Evolutionary conservation across 2,329 filamentous ascomycete species (phyloP), one percentile per base, ranked within the genome.

Genomic region (Pseudopyrenochaeta lycopersici): DNA sequence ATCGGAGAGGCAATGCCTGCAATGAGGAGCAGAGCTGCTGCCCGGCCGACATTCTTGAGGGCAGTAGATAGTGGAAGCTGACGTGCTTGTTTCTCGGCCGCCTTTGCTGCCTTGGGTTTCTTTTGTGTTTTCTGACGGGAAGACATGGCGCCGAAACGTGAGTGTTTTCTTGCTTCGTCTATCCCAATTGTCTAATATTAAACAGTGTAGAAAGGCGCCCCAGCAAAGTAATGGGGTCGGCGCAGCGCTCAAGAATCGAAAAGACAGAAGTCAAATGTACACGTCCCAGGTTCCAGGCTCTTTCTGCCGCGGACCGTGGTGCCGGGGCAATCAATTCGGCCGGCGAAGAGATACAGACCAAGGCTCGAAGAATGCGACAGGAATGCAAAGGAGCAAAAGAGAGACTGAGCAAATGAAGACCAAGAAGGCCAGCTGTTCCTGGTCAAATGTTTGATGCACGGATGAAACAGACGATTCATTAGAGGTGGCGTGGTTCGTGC

Each of bases 1-100:
- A 89, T 84, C 58, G 88, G 86, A 41, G 89, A 88, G 55, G 84
- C 87, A 36, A 88, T 71, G 39, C 88, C 90, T 9, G 85, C 82
- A 40, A 90, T 78, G 21, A 80, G 63, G 57, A 88, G 77, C 14
- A 88, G 69, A 15, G 68, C 71, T 50, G 62, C 62, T 41, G 76
- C 75, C 41, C 67, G 63, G 27, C 63, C 67, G n/a, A 72, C 58
- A 55, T 71, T 72, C 36, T 66, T 70, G 23, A 74, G 46, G 2
- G 74, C 38, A 9, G 59, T 64, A 11, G 67, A 61, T 30, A 62
- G 46, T 20, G 67, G 54, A 15, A 63, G 47, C 43, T 67, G 59
- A 52, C 60, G 61, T 44, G 68, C 47, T 51, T 66, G 57, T 47
- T 55, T 63, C 36, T 64, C 61, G 4, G 65, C 62, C 45, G 70